Evolutionary conservation across 2,329 filamentous ascomycete species (phyloP).

Genomic region (Bimuria novae-zelandiae): DNA sequence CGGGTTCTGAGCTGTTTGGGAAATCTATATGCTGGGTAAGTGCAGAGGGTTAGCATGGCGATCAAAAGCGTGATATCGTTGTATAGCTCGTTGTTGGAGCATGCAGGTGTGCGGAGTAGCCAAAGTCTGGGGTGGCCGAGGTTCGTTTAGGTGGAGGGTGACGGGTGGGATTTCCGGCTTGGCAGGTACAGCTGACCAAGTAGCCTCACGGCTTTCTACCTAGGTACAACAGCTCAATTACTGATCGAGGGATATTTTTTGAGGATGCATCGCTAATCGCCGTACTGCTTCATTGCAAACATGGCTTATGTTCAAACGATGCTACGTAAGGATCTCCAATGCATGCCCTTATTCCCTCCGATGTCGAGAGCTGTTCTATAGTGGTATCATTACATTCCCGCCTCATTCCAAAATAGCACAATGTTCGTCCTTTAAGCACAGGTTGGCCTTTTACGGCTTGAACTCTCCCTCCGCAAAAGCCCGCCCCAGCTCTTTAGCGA

Average conservation of each 20-base stretch:
- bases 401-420: neutral
- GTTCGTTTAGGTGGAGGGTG: neutral
- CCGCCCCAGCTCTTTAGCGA: constrained; percentile 74
- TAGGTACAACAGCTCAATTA: no score
- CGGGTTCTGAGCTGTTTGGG: neutral
- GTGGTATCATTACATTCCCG: constrained; percentile 3
- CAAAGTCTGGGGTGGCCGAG: constrained; percentile 10
- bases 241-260: no score
- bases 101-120: constrained; percentile 9
- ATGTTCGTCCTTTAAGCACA: neutral
- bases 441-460: constrained; percentile 1
- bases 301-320: no score
- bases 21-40: neutral
- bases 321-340: neutral
- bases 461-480: constrained; percentile 72
- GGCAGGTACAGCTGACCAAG: no score
- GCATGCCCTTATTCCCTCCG: neutral
- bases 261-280: no score
- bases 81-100: constrained; percentile 1
- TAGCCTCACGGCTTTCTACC: no score
- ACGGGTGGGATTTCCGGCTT: constrained; percentile 10
- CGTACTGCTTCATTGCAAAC: no score
- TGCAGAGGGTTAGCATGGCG: neutral
- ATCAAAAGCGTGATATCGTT: constrained; percentile 1
- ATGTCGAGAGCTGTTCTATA: neutral